Conservation (phyloP, 768 basidiomycete species). For the Agaricus subrufescens region DNA sequence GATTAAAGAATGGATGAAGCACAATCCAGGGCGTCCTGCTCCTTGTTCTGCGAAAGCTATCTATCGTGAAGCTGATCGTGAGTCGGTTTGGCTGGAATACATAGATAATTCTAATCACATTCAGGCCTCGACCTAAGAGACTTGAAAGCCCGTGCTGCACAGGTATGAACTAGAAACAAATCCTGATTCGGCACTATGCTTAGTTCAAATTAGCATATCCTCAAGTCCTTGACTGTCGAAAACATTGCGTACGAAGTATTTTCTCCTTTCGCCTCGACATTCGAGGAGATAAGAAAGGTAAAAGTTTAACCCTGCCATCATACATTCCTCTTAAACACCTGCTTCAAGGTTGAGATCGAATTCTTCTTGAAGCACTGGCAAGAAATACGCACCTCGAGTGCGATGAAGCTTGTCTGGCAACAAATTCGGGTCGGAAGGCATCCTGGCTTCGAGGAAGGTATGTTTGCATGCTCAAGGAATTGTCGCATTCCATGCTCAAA, state of each 20-base stretch:
- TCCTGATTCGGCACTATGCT: background rate
- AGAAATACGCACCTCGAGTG: conserved; percentile 76
- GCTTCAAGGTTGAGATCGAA: conserved; percentile 55
- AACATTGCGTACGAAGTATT: conserved; percentile 88
- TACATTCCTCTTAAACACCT: conserved; percentile 26
- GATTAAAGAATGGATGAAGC: conserved; percentile 65
- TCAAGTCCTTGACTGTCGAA: conserved; percentile 66
- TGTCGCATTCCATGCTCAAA: background rate
- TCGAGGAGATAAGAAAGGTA: conserved; percentile 77
- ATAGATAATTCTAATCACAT: no score
- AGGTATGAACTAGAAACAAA: conserved; percentile 20
- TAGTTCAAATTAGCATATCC: conserved; percentile 52
- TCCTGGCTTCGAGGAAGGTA: conserved; percentile 86
- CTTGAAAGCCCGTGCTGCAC: conserved; percentile 68
- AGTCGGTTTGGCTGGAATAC: conserved; percentile 18
- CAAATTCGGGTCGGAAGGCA: conserved; percentile 82
- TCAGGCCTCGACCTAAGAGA: conserved; percentile 69
- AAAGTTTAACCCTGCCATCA: conserved; percentile 1
- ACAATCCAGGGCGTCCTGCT: conserved; percentile 57
- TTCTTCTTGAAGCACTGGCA: conserved; percentile 82
- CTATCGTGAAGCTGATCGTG: conserved; percentile 80
- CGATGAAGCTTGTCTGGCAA: conserved; percentile 80
- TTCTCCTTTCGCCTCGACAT: conserved; percentile 77
- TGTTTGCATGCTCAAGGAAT: background rate
- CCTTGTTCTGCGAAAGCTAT: conserved; percentile 81